Evolutionary conservation across 2,329 filamentous ascomycete genomes (phyloP).

Genomic region (Monilinia fructicola): DNA sequence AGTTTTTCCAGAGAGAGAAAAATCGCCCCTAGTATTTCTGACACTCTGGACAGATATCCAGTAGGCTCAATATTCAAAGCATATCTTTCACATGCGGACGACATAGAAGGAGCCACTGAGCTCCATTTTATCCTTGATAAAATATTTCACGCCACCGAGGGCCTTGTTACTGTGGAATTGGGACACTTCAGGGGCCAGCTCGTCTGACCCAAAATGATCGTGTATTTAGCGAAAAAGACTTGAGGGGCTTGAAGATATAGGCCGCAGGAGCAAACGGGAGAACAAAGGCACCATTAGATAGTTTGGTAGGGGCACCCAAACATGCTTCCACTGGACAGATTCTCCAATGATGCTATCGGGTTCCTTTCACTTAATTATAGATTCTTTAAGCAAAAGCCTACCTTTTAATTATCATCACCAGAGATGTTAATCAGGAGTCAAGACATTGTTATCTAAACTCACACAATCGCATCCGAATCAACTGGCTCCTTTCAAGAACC

Average conservation of each 20-base stretch:
- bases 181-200: constrained; percentile 38
- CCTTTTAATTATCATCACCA: constrained; percentile 28
- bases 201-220: constrained; percentile 41
- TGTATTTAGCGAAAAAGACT: constrained; percentile 40
- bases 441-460: constrained; percentile 31
- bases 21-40: constrained; percentile 37
- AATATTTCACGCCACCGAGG: constrained; percentile 26
- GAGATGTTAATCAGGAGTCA: constrained; percentile 33
- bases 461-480: constrained; percentile 29
- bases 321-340: constrained; percentile 43
- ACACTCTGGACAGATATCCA: constrained; percentile 40
- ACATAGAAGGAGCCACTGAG: constrained; percentile 34
- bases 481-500: constrained; percentile 31
- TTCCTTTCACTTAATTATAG: constrained; percentile 40
- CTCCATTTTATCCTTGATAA: constrained; percentile 41
- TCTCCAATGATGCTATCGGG: constrained; percentile 41
- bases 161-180: constrained; percentile 35
- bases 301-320: constrained; percentile 42
- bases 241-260: constrained; percentile 40
- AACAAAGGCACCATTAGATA: constrained; percentile 39
- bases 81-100: constrained; percentile 43
- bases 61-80: constrained; percentile 41
- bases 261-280: constrained; percentile 40
- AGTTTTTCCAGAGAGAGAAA: constrained; percentile 41
- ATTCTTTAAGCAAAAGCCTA: constrained; percentile 37